These are phyloP conservation scores for Sporothrix sp. DNA, from an alignment of 2,329 filamentous ascomycete genomes.

Conservation along the genomic window DNA sequence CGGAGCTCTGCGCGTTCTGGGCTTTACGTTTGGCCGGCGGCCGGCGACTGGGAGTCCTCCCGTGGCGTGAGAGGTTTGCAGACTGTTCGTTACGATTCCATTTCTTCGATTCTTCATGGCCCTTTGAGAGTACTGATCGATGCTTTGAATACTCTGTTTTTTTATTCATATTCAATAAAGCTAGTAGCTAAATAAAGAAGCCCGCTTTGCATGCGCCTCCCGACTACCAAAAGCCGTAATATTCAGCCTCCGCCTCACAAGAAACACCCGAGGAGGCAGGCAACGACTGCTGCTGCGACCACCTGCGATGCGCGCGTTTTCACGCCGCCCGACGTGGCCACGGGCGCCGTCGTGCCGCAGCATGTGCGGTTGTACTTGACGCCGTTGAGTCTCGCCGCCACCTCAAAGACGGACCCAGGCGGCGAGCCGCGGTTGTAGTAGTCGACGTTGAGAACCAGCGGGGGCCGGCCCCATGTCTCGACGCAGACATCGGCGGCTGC, in stretches of 20 bases:
- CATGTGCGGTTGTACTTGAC: constrained; percentile 56
- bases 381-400: constrained; percentile 60
- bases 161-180: neutral
- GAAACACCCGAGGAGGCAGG: no score
- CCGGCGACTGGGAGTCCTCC: neutral
- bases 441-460: constrained; percentile 73
- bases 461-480: constrained; percentile 53
- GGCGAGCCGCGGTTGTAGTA: constrained; percentile 66
- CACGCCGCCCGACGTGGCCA: neutral
- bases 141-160: neutral
- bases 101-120: neutral
- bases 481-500: constrained; percentile 52
- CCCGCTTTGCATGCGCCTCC: no score
- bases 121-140: no score
- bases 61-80: neutral
- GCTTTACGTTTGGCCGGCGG: neutral
- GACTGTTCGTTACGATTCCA: neutral
- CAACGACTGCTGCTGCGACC: neutral
- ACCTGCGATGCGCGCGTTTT: neutral
- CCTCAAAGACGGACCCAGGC: constrained; percentile 66
- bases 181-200: no score
- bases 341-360: constrained; percentile 36
- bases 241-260: no score
- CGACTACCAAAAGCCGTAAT: no score
- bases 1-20: neutral